These are phyloP conservation scores for Elsinoe ampelina DNA, from an alignment of 2,329 filamentous ascomycete genomes.

Conservation along the genomic window DNA sequence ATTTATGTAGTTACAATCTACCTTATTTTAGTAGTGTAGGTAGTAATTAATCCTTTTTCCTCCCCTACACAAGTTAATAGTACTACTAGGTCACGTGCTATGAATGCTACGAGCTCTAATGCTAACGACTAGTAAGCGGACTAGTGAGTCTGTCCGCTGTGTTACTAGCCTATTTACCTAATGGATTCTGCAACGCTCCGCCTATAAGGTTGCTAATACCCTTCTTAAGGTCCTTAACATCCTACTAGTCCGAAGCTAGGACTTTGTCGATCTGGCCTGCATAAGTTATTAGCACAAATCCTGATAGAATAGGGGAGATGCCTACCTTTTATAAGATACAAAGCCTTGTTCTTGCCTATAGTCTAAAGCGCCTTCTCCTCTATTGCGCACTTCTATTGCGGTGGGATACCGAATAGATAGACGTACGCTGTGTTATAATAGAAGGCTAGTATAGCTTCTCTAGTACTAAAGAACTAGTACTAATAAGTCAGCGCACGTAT, in stretches of 20 bases:
- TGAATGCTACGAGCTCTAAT: background rate
- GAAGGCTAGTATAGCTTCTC: no score
- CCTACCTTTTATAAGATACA: conserved; percentile 25
- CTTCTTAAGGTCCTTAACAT: conserved; percentile 28
- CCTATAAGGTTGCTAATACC: conserved; percentile 26
- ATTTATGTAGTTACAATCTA: no score
- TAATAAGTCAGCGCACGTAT: no score
- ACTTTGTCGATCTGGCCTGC: conserved; percentile 22
- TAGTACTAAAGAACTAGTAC: no score
- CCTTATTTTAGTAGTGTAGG: no score
- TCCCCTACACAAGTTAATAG: no score
- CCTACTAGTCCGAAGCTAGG: conserved; percentile 26
- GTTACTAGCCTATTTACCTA: conserved; percentile 23
- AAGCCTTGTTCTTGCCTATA: conserved; percentile 45
- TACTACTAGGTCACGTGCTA: background rate
- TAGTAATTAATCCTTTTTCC: no score
- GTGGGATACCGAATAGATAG: conserved; percentile 41
- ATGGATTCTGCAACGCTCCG: conserved; percentile 28
- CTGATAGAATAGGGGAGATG: background rate
- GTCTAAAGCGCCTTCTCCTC: conserved; percentile 39
- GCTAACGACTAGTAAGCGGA: conserved; percentile 16
- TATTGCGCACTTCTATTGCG: conserved; percentile 37
- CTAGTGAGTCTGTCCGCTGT: conserved; percentile 14
- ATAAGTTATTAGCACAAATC: background rate
- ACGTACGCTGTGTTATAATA: conserved; percentile 33